These are phyloP conservation scores for Phytophthora pini DNA, from an alignment of 352 stramenopile genomes.

Conservation along the genomic window DNA sequence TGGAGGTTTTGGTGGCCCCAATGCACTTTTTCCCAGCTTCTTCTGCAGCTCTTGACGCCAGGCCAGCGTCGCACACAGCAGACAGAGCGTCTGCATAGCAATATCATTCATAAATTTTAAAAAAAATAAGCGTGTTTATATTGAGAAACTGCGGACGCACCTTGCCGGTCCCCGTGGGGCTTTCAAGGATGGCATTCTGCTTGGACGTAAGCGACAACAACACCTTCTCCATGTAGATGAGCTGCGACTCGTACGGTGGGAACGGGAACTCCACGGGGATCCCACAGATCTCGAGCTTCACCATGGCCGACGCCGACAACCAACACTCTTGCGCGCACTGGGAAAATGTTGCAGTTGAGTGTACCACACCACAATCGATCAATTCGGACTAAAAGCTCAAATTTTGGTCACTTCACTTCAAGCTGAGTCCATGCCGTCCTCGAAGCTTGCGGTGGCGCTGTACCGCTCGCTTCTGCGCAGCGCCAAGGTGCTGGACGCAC, in stretches of 20 bases:
- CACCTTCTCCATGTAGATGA: slow-evolving; percentile 98
- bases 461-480: slow-evolving; percentile 77
- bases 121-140: neutral
- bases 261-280: slow-evolving; percentile 97
- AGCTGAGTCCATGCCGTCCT: slow-evolving; percentile 43
- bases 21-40: slow-evolving; percentile 32
- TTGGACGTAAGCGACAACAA: slow-evolving; percentile 90
- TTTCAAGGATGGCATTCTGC: slow-evolving; percentile 98
- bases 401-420: slow-evolving; percentile 21
- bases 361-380: slow-evolving; percentile 5
- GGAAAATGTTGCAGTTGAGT: slow-evolving; percentile 36
- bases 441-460: slow-evolving; percentile 66
- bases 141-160: slow-evolving; percentile 31
- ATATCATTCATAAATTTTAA: slow-evolving; percentile 2
- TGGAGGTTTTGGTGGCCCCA: slow-evolving; percentile 8
- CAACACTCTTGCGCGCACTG: slow-evolving; percentile 7
- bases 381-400: slow-evolving; percentile 1
- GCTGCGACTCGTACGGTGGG: slow-evolving; percentile 96
- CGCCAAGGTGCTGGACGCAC: slow-evolving; percentile 64
- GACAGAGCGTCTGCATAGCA: slow-evolving; percentile 91
- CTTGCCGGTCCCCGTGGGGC: slow-evolving; percentile 98
- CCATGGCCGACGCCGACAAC: slow-evolving; percentile 38
- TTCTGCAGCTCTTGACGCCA: slow-evolving; percentile 91
- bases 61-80: slow-evolving; percentile 95
- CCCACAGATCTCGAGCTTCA: slow-evolving; percentile 86